A percentile compares a stretch with the other conserved stretches of the same genome.
Conservation (phyloP, 768 basidiomycete genomes). For the Termitomyces sp. region DNA sequence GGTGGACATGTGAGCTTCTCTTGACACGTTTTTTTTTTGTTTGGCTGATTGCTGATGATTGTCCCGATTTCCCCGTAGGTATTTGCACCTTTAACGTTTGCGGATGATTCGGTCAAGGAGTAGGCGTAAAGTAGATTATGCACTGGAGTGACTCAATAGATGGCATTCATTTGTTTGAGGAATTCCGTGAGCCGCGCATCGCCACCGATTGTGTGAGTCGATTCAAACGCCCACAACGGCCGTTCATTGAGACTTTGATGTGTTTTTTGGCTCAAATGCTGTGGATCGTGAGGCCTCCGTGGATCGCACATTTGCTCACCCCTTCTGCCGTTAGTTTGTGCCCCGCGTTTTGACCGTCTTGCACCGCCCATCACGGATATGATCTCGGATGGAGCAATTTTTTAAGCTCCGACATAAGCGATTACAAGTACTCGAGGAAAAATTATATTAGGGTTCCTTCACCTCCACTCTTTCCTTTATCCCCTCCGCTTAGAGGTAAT, state of each 20-base stretch:
- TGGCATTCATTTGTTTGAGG: not conserved
- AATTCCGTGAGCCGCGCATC: not conserved
- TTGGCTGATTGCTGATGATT: conserved; percentile 14
- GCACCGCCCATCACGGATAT: conserved; percentile 17
- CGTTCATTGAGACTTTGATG: not conserved
- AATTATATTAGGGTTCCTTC: conserved; percentile 22
- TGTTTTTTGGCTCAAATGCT: not conserved
- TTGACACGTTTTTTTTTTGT: conserved; percentile 14
- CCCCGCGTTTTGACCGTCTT: conserved; percentile 11
- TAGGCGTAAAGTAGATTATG: conserved; percentile 13
- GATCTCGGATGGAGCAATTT: conserved; percentile 25
- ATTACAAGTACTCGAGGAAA: conserved; percentile 27
- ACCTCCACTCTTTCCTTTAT: conserved; percentile 30
- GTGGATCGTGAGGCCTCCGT: no score
- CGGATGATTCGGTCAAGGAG: conserved; percentile 31
- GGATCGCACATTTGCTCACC: not conserved
- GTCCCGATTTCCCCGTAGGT: conserved; percentile 26
- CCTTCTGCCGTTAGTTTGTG: not conserved
- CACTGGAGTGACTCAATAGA: not conserved
- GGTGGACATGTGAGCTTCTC: conserved; percentile 65
- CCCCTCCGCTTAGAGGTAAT: conserved; percentile 37
- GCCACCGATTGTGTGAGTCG: not conserved
- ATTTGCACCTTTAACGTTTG: conserved; percentile 47
- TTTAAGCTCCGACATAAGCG: conserved; percentile 36
- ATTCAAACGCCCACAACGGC: not conserved